These are phyloP conservation scores for Fraxinus sp. DNA, from an alignment of 305 asterid species.

Conservation along the genomic window DNA sequence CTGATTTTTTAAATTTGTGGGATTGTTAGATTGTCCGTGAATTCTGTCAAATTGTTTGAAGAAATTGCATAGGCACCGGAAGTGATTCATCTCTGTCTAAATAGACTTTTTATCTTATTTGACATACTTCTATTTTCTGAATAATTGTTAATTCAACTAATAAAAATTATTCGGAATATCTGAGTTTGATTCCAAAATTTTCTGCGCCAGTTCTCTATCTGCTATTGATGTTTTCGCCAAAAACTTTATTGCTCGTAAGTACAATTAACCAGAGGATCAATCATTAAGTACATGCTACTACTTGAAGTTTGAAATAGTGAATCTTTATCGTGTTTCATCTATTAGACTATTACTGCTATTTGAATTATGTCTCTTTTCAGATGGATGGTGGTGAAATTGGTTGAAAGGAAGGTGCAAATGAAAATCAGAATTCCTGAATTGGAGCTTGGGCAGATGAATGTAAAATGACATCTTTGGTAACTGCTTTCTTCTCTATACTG, in stretches of 20 bases:
- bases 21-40: not conserved
- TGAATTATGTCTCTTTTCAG: not conserved
- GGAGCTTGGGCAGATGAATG: not conserved
- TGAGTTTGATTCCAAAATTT: conserved; percentile 55
- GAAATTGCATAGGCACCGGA: not conserved
- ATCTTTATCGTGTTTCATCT: not conserved
- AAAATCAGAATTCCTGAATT: not conserved
- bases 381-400: not conserved
- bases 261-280: not conserved
- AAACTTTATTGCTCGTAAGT: not conserved
- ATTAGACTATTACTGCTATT: not conserved
- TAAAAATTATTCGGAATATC: conserved; percentile 36
- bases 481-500: not conserved
- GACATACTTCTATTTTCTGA: not conserved
- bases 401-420: not conserved
- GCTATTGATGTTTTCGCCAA: not conserved
- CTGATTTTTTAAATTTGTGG: not conserved
- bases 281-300: not conserved
- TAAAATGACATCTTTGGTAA: not conserved
- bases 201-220: conserved; percentile 21
- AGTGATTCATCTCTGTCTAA: not conserved
- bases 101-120: not conserved
- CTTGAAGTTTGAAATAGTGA: not conserved
- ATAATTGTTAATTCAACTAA: not conserved
- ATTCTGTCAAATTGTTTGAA: not conserved